These are phyloP conservation scores for Pestalotiopsis sp. DNA, from an alignment of 2,329 filamentous ascomycete species.

Conservation along the genomic window DNA sequence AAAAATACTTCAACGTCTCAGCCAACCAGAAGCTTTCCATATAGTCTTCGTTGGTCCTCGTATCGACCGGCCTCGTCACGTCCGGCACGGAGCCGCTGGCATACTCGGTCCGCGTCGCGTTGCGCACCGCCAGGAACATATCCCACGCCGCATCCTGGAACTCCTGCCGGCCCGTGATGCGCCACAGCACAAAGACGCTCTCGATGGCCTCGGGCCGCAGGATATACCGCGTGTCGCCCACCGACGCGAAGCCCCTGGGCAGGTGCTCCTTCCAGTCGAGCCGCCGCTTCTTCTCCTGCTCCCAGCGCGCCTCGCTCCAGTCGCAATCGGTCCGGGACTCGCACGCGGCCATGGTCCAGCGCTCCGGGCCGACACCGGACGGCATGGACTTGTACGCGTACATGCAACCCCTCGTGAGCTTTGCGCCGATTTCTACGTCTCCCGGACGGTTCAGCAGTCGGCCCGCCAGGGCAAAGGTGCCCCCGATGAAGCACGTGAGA, in stretches of 20 bases:
- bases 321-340: constrained; percentile 34
- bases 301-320: constrained; percentile 26
- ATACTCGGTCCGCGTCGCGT: constrained; percentile 25
- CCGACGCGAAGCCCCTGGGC: constrained; percentile 59
- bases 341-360: constrained; percentile 51
- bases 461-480: constrained; percentile 70
- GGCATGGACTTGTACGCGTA: constrained; percentile 62
- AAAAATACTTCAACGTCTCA: constrained; percentile 59
- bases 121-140: constrained; percentile 31
- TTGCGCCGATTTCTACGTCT: constrained; percentile 58
- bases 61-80: constrained; percentile 49
- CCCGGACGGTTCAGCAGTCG: constrained; percentile 58
- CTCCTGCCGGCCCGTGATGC: constrained; percentile 28
- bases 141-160: constrained; percentile 33
- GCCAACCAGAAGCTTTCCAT: constrained; percentile 62
- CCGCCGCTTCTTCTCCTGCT: constrained; percentile 24
- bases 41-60: constrained; percentile 44
- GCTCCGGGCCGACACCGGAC: constrained; percentile 65
- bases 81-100: constrained; percentile 31
- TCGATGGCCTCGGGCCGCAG: constrained; percentile 37
- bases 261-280: constrained; percentile 30
- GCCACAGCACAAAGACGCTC: constrained; percentile 34
- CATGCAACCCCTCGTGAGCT: constrained; percentile 65
- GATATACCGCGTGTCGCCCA: constrained; percentile 38
- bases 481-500: constrained; percentile 71